Percentiles rank a stretch among this genome's conserved stretches.
Evolutionary conservation across 352 stramenopile genomes (phyloP).

Genomic region (Globisporangium uncinulatum): DNA sequence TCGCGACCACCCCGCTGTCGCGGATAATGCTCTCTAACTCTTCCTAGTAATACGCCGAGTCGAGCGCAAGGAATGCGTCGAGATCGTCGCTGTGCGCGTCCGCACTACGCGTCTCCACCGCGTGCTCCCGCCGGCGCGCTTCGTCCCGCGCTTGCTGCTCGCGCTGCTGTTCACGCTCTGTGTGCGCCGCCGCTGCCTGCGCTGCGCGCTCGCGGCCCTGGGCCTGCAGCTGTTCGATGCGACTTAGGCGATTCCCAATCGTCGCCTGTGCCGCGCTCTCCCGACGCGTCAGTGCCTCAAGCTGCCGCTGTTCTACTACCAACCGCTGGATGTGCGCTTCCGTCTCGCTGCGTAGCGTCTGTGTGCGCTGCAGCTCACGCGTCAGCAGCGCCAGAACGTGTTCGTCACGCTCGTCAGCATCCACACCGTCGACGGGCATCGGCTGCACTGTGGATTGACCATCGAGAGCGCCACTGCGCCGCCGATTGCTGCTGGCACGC

Average conservation of each 20-base stretch:
- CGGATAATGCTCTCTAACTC: not conserved
- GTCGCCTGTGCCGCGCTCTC: slow-evolving; percentile 19
- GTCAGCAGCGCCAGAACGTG: slow-evolving; percentile 36
- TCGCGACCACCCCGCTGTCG: not conserved
- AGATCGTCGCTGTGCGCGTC: slow-evolving; percentile 42
- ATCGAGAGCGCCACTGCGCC: too few relatives aligned
- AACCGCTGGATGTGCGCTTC: slow-evolving; percentile 33
- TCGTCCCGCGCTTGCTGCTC: slow-evolving; percentile 26
- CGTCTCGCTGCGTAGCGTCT: slow-evolving; percentile 32
- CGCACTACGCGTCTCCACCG: slow-evolving; percentile 26
- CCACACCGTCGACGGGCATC: not conserved
- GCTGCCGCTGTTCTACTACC: slow-evolving; percentile 28
- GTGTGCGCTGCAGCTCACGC: slow-evolving; percentile 39
- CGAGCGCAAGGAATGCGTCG: slow-evolving; percentile 51
- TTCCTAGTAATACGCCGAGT: slow-evolving; percentile 42
- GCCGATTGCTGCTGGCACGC: not conserved
- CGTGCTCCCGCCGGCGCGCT: slow-evolving; percentile 26
- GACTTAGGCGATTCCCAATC: slow-evolving; percentile 29
- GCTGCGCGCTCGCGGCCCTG: slow-evolving; percentile 34
- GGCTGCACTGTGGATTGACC: too few relatives aligned
- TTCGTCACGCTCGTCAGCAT: slow-evolving; percentile 26
- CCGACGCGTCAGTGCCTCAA: slow-evolving; percentile 36
- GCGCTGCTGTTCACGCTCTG: slow-evolving; percentile 20
- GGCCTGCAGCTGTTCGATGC: slow-evolving; percentile 61
- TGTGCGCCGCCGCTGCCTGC: slow-evolving; percentile 5